Conservation (phyloP, 2,329 filamentous ascomycete genomes). For the Cordyceps cateniannulata region DNA sequence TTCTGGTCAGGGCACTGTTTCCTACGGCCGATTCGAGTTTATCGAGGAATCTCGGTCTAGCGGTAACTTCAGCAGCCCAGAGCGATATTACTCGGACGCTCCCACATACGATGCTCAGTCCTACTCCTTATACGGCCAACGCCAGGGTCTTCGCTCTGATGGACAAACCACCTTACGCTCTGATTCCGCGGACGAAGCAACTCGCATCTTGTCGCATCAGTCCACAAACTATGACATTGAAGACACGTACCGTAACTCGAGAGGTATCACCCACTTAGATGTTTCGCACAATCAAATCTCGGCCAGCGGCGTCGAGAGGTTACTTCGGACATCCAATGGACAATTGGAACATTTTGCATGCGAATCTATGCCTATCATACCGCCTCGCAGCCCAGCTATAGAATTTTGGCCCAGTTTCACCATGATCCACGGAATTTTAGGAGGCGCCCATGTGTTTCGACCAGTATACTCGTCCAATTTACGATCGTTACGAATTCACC, state of each 20-base stretch:
- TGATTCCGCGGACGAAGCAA: conserved; percentile 24
- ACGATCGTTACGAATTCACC: conserved; percentile 47
- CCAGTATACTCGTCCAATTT: conserved; percentile 49
- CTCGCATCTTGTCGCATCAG: conserved; percentile 20
- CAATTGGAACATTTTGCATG: conserved; percentile 48
- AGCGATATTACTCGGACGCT: conserved; percentile 42
- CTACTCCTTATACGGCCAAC: conserved; percentile 17
- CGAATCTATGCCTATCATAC: conserved; percentile 32
- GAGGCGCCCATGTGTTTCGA: conserved; percentile 41
- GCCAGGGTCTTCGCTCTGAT: conserved; percentile 27
- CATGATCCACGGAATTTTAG: conserved; percentile 37
- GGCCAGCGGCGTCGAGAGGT: conserved; percentile 31
- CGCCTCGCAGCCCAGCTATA: conserved; percentile 9
- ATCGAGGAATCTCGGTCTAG: conserved; percentile 44
- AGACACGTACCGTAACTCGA: conserved; percentile 16
- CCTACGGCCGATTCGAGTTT: conserved; percentile 36
- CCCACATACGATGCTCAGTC: conserved; percentile 31
- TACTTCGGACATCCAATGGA: conserved; percentile 38
- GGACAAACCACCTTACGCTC: conserved; percentile 18
- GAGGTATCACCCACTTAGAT: conserved; percentile 46
- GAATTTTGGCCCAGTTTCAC: conserved; percentile 24
- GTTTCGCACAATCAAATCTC: conserved; percentile 46
- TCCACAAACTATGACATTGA: conserved; percentile 17
- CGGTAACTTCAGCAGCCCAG: conserved; percentile 35
- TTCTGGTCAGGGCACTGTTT: conserved; percentile 22